Conservation (phyloP, 139 green algal genomes). For the Prasinococcaceae sp. region DNA sequence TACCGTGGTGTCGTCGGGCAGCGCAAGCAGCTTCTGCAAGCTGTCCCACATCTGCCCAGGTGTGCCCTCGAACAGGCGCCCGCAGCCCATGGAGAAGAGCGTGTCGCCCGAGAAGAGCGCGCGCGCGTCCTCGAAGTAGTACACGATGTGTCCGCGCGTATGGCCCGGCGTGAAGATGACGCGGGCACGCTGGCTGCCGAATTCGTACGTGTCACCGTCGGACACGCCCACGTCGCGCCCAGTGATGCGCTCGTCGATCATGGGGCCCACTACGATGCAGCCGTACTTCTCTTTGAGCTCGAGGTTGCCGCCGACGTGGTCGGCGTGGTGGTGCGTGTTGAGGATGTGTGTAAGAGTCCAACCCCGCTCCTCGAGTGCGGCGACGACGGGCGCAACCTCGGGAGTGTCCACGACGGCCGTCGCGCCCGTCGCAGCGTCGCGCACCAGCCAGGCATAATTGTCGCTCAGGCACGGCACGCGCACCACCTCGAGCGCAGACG, state of each 20-base stretch:
- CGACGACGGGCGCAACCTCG: constrained; percentile 20
- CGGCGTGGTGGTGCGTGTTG: constrained; percentile 32
- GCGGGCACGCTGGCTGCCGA: constrained; percentile 18
- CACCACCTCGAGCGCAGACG: no score
- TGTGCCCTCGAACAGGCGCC: constrained; percentile 31
- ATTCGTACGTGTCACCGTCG: constrained; percentile 25
- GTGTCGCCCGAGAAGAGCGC: constrained; percentile 34
- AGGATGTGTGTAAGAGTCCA: constrained; percentile 22
- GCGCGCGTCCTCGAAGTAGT: constrained; percentile 21
- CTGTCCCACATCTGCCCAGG: constrained; percentile 28
- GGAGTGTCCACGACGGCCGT: constrained; percentile 30
- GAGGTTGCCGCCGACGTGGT: constrained; percentile 32
- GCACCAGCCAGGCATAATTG: constrained; percentile 38
- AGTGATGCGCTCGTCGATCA: constrained; percentile 16
- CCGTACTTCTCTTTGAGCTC: constrained; percentile 21
- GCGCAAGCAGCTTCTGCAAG: constrained; percentile 18
- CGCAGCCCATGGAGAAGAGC: constrained; percentile 31
- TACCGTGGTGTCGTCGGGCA: constrained; percentile 23
- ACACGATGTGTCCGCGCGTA: constrained; percentile 27
- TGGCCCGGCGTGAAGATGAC: constrained; percentile 36
- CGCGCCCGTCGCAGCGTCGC: constrained; percentile 6
- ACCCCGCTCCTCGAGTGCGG: constrained; percentile 7
- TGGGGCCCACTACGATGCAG: constrained; percentile 1
- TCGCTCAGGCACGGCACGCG: constrained; percentile 30
- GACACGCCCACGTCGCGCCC: constrained; percentile 21